Evolutionary conservation across 208 protist genomes (phyloP), one percentile per base, ranked within the genome.

Genomic region (Naegleria gruberi): DNA sequence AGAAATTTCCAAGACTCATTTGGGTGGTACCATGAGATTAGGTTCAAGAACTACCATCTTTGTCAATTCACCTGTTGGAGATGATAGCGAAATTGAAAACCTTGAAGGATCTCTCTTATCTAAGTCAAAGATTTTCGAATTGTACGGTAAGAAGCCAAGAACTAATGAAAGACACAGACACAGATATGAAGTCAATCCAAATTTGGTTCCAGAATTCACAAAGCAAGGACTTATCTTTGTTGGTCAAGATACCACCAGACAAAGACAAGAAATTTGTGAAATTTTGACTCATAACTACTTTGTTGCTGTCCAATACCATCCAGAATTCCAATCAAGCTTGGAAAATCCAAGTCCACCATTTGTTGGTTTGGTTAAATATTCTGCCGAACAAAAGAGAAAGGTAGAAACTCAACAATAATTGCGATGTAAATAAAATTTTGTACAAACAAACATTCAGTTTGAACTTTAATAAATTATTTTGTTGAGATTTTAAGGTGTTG

Each of bases 11-110:
- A 97, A 95, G 65, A 95, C 93, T 41, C 89, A 96, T 42, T 96
- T 99, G 95, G 99, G 99, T 46, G 99, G 98, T 44, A 99, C 98
- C 87, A 99, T 99, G 99, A 97, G 99, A 91, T 96, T 99, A 10
- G 99, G 99, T n/a, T 90, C 93, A 3, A 96, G 98, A 89, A 90
- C 93, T 0, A 97, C 84, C 23, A 92, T 90, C 55, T 91, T 51
- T 90, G 85, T 65, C 44, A 57, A 88, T 46, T 89, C 40, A 89
- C 41, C n/a, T 23, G 46, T 51, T 3, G 51, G 51, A 4, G 65
- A 77, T 30, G 51, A 65, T 3, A 23, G 19, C 30, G 65, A 77
- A 77, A 26, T 37, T 37, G 43, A 41, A 74, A 87, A 74, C 30
- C 17, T 83, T 6, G 57, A 65, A 34, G 44, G 42, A 40, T 83